phyloP scores from a whole-genome alignment of 306 rosid genomes.

The Spatholobus suberectus region DNA sequence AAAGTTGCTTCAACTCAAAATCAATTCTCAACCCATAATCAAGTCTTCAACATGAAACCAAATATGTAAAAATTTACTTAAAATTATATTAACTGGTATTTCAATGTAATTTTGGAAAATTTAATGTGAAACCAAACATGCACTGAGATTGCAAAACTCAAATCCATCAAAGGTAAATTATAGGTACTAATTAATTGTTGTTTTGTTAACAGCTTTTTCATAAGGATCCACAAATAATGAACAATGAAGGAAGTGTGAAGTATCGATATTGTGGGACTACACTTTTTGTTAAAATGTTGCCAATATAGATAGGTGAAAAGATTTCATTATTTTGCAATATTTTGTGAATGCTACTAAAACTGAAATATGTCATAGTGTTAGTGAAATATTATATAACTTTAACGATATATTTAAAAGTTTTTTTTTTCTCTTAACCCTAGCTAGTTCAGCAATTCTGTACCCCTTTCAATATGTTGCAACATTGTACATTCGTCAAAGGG shows the following conservation, averaged over 20 bases:
- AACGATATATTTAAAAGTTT: background rate
- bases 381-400: background rate
- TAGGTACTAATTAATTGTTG: background rate
- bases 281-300: background rate
- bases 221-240: background rate
- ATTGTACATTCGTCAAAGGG: background rate
- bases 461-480: background rate
- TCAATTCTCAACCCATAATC: too few relatives aligned
- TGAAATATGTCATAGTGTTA: too few relatives aligned
- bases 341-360: background rate
- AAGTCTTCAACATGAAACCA: too few relatives aligned
- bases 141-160: constrained; percentile 14
- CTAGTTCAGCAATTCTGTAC: background rate
- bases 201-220: background rate
- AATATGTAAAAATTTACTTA: too few relatives aligned
- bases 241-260: background rate
- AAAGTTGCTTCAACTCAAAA: too few relatives aligned
- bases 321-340: background rate
- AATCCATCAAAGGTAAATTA: background rate
- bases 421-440: background rate
- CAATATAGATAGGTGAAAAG: background rate
- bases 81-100: too few relatives aligned
- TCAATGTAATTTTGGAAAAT: too few relatives aligned
- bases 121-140: too few relatives aligned
- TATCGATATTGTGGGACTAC: background rate